These are phyloP conservation scores for Lactifluus echinatus DNA, from an alignment of 768 basidiomycete genomes.

Conservation along the genomic window DNA sequence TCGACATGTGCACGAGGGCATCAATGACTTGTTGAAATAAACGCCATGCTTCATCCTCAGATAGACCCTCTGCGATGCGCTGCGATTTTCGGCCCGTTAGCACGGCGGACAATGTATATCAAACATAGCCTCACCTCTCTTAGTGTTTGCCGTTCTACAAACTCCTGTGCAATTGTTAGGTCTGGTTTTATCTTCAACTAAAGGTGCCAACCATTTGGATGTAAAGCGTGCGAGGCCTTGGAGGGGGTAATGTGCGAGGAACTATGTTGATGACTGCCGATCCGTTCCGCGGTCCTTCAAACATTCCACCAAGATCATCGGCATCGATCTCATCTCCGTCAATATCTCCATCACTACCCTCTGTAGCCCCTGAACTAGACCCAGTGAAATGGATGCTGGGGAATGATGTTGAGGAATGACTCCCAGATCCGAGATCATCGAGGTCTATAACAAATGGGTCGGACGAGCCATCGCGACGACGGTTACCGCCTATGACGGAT, in stretches of 20 bases:
- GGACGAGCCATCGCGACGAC: slow-evolving; percentile 18
- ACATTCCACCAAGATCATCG: slow-evolving; percentile 25
- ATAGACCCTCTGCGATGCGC: slow-evolving; percentile 72
- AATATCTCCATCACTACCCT: slow-evolving; percentile 35
- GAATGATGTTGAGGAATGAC: slow-evolving; percentile 51
- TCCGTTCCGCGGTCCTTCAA: background rate
- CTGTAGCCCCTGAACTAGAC: slow-evolving; percentile 32
- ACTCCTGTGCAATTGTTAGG: slow-evolving; percentile 46
- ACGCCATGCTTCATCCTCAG: slow-evolving; percentile 82
- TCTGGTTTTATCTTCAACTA: background rate
- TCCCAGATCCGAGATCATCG: slow-evolving; percentile 47
- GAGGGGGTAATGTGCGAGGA: slow-evolving; percentile 10
- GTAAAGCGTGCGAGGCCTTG: slow-evolving; percentile 53
- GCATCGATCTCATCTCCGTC: slow-evolving; percentile 33
- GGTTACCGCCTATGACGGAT: slow-evolving; percentile 42
- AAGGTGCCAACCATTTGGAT: slow-evolving; percentile 75
- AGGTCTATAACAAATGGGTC: slow-evolving; percentile 60
- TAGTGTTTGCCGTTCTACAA: slow-evolving; percentile 84
- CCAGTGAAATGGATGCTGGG: slow-evolving; percentile 74
- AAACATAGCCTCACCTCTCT: slow-evolving; percentile 48
- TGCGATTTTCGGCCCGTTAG: slow-evolving; percentile 21
- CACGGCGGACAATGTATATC: slow-evolving; percentile 2
- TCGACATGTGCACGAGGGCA: slow-evolving; percentile 84
- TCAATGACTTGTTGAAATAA: slow-evolving; percentile 86
- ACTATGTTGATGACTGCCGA: slow-evolving; percentile 12